Evolutionary conservation across 306 rosid species (phyloP).

Genomic region (Vigna radiata): DNA sequence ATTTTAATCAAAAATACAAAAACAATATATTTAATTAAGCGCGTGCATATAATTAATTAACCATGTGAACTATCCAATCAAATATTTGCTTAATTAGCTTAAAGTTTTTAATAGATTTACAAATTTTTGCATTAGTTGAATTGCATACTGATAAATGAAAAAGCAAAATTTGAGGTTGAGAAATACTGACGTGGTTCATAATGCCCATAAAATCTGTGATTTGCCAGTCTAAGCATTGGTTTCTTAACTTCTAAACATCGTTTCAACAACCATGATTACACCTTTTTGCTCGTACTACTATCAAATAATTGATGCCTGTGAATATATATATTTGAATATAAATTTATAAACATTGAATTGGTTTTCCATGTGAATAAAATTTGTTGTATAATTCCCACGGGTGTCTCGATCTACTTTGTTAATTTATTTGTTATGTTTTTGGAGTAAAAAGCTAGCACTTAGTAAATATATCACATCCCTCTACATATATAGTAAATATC

Average conservation of each 20-base stretch:
- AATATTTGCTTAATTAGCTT: no score
- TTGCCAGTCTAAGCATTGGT: constrained; percentile 38
- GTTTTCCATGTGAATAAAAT: constrained; percentile 8
- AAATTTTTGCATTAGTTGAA: background rate
- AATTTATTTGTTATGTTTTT: background rate
- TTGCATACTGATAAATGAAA: constrained; percentile 5
- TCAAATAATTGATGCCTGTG: constrained; percentile 34
- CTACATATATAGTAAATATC: constrained; percentile 6
- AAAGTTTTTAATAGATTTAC: background rate
- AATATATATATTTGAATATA: background rate
- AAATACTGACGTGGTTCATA: constrained; percentile 6
- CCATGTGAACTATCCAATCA: no score
- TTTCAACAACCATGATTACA: constrained; percentile 52
- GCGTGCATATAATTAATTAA: no score
- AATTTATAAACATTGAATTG: background rate
- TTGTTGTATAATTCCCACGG: background rate
- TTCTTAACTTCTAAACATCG: constrained; percentile 56
- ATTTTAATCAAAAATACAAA: background rate
- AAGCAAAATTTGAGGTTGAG: background rate
- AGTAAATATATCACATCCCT: constrained; percentile 17
- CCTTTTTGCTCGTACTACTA: constrained; percentile 40
- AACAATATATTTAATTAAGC: background rate
- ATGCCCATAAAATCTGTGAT: constrained; percentile 29
- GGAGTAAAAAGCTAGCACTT: background rate
- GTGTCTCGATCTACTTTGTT: constrained; percentile 3